Conservation (phyloP, 1,139 yeast genomes). For the Scheffersomyces insectosa region DNA sequence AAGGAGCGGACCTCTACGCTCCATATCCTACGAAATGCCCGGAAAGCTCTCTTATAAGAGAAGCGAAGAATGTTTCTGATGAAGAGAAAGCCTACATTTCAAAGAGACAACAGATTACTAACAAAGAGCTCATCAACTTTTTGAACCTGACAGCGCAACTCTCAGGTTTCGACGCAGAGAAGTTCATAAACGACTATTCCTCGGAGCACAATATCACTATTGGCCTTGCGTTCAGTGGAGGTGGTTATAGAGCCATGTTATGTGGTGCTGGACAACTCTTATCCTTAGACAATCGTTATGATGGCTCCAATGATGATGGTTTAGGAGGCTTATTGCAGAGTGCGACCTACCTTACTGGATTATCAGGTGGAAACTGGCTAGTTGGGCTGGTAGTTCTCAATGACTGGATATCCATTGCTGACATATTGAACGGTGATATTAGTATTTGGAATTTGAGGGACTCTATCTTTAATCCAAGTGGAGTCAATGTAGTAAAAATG, state of each 20-base stretch:
- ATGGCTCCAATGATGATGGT: slow-evolving; percentile 24
- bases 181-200: slow-evolving; percentile 27
- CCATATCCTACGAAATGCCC: slow-evolving; percentile 33
- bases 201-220: slow-evolving; percentile 36
- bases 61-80: slow-evolving; percentile 26
- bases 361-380: slow-evolving; percentile 49
- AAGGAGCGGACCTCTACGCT: slow-evolving; percentile 22
- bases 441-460: slow-evolving; percentile 43
- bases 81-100: slow-evolving; percentile 30
- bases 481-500: slow-evolving; percentile 35
- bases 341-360: slow-evolving; percentile 39
- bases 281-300: slow-evolving; percentile 35
- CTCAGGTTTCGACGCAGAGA: slow-evolving; percentile 32
- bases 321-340: slow-evolving; percentile 45
- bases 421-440: slow-evolving; percentile 25
- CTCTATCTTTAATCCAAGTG: slow-evolving; percentile 42
- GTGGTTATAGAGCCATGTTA: slow-evolving; percentile 50
- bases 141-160: slow-evolving; percentile 33
- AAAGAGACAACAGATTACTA: slow-evolving; percentile 31
- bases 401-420: slow-evolving; percentile 39
- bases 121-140: slow-evolving; percentile 31
- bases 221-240: slow-evolving; percentile 47
- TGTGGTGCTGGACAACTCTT: slow-evolving; percentile 43
- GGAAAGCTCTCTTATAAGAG: slow-evolving; percentile 16
- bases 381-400: slow-evolving; percentile 41